Evolutionary conservation across 768 basidiomycete genomes (phyloP).

Genomic region (Termitomyces sp.): DNA sequence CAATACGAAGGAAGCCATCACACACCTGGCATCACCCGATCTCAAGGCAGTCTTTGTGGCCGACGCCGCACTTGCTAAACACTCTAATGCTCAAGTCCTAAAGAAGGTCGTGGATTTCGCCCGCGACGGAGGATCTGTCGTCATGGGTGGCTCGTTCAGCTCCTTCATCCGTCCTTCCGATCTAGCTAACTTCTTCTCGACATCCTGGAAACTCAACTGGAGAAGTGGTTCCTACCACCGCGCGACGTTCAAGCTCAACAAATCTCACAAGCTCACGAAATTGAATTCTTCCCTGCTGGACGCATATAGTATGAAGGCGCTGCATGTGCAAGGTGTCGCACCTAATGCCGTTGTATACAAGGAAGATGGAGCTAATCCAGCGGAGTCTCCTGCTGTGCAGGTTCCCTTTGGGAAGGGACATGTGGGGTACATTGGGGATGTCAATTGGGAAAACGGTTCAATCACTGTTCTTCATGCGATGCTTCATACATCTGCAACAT

Average conservation of each 20-base stretch:
- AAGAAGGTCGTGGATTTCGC: conserved; percentile 29
- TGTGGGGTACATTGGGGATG: conserved; percentile 34
- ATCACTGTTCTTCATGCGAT: conserved; percentile 27
- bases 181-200: conserved; percentile 23
- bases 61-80: conserved; percentile 27
- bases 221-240: conserved; percentile 33
- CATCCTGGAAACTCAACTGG: conserved; percentile 30
- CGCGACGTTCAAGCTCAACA: conserved; percentile 28
- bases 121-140: conserved; percentile 30
- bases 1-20: conserved; percentile 15
- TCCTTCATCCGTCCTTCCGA: conserved; percentile 18
- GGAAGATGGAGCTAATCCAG: conserved; percentile 10
- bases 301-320: conserved; percentile 38
- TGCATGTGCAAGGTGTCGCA: conserved; percentile 25
- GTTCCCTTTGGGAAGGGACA: conserved; percentile 28
- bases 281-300: conserved; percentile 19
- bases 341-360: conserved; percentile 26
- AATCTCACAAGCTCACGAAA: conserved; percentile 21
- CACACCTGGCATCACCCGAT: conserved; percentile 20
- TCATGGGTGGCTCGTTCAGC: conserved; percentile 30
- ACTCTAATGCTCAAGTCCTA: conserved; percentile 17
- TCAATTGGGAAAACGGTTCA: conserved; percentile 24
- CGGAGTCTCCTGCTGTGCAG: conserved; percentile 21
- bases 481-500: conserved; percentile 16
- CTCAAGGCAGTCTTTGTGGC: conserved; percentile 30